These are phyloP conservation scores for Ustilago cynodontis DNA, from an alignment of 1,284 basidiomycete species.

Conservation along the genomic window DNA sequence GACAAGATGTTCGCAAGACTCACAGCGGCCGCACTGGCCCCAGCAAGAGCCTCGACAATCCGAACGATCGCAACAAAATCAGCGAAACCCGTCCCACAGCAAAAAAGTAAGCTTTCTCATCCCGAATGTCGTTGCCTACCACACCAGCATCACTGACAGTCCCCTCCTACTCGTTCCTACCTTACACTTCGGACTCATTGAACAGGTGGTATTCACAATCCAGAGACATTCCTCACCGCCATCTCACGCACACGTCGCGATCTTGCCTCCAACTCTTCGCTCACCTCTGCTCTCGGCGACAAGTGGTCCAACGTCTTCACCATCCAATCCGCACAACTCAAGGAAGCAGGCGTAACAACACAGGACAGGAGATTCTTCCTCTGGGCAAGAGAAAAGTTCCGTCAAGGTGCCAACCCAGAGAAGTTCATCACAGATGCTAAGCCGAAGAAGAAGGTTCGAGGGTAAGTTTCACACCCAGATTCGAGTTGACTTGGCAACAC, in stretches of 20 bases:
- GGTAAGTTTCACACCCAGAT: slow-evolving; percentile 51
- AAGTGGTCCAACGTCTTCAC: slow-evolving; percentile 80
- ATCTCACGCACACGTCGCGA: slow-evolving; percentile 81
- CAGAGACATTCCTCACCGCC: slow-evolving; percentile 76
- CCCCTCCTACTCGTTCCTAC: too few species aligned
- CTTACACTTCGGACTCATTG: too few species aligned
- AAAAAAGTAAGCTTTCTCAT: slow-evolving; percentile 1
- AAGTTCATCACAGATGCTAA: slow-evolving; percentile 77
- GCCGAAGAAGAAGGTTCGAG: slow-evolving; percentile 80
- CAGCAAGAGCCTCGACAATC: slow-evolving; percentile 18
- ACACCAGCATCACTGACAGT: background rate
- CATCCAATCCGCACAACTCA: slow-evolving; percentile 75
- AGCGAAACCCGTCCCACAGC: slow-evolving; percentile 25
- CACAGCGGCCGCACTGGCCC: slow-evolving; percentile 8
- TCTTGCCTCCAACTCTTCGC: slow-evolving; percentile 69
- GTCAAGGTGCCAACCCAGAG: slow-evolving; percentile 74
- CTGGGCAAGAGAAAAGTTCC: slow-evolving; percentile 84
- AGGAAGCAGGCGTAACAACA: slow-evolving; percentile 77
- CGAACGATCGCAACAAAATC: slow-evolving; percentile 27
- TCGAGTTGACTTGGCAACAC: background rate
- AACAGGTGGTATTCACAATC: slow-evolving; percentile 23
- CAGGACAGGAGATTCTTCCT: slow-evolving; percentile 81
- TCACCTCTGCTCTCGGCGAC: slow-evolving; percentile 70
- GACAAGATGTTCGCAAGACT: slow-evolving; percentile 24
- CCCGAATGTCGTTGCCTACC: background rate